Evolutionary conservation across 805 yeast species (phyloP).

Genomic region (Blastobotrys mokoenaii): DNA sequence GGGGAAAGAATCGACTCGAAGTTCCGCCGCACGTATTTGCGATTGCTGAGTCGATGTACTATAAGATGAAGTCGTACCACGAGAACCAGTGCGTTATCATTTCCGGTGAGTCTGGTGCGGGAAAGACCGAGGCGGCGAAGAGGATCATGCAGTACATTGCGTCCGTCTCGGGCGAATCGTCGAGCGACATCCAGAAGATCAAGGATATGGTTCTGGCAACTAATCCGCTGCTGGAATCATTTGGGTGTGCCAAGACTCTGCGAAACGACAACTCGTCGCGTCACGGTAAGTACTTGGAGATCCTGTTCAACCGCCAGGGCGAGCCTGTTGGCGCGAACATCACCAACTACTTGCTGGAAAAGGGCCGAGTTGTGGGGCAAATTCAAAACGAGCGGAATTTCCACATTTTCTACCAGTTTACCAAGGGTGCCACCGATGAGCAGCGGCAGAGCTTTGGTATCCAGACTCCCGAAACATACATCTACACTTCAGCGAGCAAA

Average conservation of each 20-base stretch:
- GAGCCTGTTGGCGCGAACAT: conserved; percentile 95
- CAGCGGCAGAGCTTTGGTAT: conserved; percentile 83
- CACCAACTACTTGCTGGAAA: conserved; percentile 88
- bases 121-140: conserved; percentile 97
- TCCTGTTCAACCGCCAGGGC: conserved; percentile 68
- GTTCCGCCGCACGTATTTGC: conserved; percentile 95
- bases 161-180: conserved; percentile 65
- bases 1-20: conserved; percentile 89
- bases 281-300: conserved; percentile 90
- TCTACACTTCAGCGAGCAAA: conserved; percentile 78
- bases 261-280: conserved; percentile 85
- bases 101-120: conserved; percentile 97
- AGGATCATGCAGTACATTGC: conserved; percentile 94
- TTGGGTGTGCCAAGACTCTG: conserved; percentile 89
- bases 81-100: conserved; percentile 97
- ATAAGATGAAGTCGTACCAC: conserved; percentile 85
- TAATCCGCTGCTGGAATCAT: conserved; percentile 82
- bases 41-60: conserved; percentile 94
- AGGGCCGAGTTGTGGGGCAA: conserved; percentile 95
- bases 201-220: conserved; percentile 98
- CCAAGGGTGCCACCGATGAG: conserved; percentile 79
- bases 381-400: conserved; percentile 88
- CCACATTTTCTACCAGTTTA: conserved; percentile 93
- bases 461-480: conserved; percentile 87
- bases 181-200: conserved; percentile 70